Conservation (phyloP, 345 rosid species). For the Salix brachista region DNA sequence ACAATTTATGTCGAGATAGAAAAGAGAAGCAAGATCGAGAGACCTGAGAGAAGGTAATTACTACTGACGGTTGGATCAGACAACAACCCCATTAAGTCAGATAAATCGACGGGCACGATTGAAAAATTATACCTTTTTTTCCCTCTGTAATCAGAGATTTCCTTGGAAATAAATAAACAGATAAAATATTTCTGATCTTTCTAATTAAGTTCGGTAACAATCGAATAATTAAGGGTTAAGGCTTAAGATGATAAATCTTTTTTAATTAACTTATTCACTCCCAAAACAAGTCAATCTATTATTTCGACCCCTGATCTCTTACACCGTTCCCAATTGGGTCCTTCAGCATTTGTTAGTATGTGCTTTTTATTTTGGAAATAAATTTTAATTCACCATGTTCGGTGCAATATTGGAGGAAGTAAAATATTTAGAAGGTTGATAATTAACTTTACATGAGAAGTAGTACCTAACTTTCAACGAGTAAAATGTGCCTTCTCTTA, state of each 20-base stretch:
- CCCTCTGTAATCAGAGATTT: background rate
- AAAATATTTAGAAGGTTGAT: too few species aligned
- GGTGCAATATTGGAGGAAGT: too few species aligned
- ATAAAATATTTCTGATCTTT: too few species aligned
- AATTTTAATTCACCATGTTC: too few species aligned
- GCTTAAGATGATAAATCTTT: background rate
- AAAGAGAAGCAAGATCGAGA: background rate
- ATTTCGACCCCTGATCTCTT: background rate
- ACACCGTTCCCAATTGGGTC: background rate
- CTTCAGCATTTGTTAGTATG: background rate
- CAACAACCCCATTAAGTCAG: conserved; percentile 12
- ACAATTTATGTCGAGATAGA: too few species aligned
- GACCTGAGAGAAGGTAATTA: background rate
- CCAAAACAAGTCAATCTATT: background rate
- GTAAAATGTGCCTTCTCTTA: too few species aligned
- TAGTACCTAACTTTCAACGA: too few species aligned
- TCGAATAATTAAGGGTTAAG: background rate
- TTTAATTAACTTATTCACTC: background rate
- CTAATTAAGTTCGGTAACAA: too few species aligned
- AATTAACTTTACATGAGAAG: too few species aligned
- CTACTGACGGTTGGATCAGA: conserved; percentile 8
- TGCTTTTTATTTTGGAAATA: background rate
- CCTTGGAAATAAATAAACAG: background rate
- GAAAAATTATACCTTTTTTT: background rate
- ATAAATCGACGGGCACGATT: background rate